Conservation (phyloP, 1,284 basidiomycete genomes). For the Sporisorium iseilematis-ciliati region DNA sequence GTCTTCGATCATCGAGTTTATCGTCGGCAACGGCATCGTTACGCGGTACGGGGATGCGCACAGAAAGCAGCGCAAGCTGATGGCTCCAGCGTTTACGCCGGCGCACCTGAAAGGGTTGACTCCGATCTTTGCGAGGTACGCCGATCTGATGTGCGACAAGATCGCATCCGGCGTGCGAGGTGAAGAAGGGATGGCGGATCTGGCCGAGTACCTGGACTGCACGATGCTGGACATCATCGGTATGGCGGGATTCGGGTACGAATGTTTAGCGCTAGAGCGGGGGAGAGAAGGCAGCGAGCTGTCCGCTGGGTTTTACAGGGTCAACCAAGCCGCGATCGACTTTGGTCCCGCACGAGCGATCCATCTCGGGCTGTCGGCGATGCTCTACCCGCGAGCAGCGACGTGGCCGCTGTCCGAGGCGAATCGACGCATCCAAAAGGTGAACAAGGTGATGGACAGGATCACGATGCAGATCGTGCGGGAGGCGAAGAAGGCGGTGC, state of each 20-base stretch:
- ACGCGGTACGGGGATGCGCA: conserved; percentile 45
- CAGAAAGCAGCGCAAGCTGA: conserved; percentile 51
- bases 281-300: conserved; percentile 46
- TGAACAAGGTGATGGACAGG: conserved; percentile 42
- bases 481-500: conserved; percentile 17
- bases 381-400: conserved; percentile 30
- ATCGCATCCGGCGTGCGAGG: conserved; percentile 9
- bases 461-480: conserved; percentile 37
- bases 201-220: conserved; percentile 55
- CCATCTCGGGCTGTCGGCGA: conserved; percentile 33
- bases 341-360: conserved; percentile 38
- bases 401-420: conserved; percentile 41
- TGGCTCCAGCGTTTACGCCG: conserved; percentile 58
- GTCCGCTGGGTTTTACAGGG: conserved; percentile 33
- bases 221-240: conserved; percentile 67
- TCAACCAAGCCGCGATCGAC: conserved; percentile 49
- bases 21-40: conserved; percentile 48
- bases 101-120: conserved; percentile 48
- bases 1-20: conserved; percentile 42
- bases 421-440: conserved; percentile 36
- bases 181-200: conserved; percentile 29
- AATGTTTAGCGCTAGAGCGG: conserved; percentile 54
- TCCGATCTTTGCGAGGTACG: conserved; percentile 48
- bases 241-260: conserved; percentile 61
- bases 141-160: conserved; percentile 49